These are phyloP conservation scores for Vitellaria paradoxa DNA, from an alignment of 179 eudicot genomes.

Conservation along the genomic window DNA sequence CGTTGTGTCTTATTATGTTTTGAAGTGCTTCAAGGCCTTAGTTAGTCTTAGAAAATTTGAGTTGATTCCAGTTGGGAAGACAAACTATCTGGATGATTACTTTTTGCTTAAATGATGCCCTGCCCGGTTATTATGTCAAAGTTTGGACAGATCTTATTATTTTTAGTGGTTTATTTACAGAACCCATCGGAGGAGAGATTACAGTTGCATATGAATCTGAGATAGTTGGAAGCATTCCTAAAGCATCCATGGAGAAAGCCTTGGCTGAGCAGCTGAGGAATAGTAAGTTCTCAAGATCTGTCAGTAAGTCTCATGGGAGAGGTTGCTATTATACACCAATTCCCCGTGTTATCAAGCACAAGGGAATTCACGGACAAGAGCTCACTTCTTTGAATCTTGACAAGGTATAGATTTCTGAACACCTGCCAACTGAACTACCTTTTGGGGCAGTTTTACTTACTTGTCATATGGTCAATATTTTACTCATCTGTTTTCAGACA, in stretches of 20 bases:
- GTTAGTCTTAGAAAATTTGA: too few relatives aligned
- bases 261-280: constrained; percentile 64
- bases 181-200: constrained; percentile 90
- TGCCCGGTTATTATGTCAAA: not conserved
- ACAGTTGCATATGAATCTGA: constrained; percentile 64
- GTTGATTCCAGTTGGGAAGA: too few relatives aligned
- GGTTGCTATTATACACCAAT: constrained; percentile 81
- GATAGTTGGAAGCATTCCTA: constrained; percentile 42
- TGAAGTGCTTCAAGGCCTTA: too few relatives aligned
- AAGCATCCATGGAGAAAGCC: constrained; percentile 66
- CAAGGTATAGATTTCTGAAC: constrained; percentile 45
- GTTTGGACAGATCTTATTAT: not conserved
- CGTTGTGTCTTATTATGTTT: too few relatives aligned
- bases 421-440: constrained; percentile 13
- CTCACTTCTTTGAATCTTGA: constrained; percentile 88
- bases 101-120: not conserved
- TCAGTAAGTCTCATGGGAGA: constrained; percentile 40
- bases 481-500: constrained; percentile 40
- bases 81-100: too few relatives aligned
- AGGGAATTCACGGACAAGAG: constrained; percentile 64
- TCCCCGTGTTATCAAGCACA: constrained; percentile 76
- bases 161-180: constrained; percentile 34
- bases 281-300: constrained; percentile 43
- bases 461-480: constrained; percentile 11
- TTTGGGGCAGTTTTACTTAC: not conserved